Conservation (phyloP, 257 asterid species). For the Knoxia roxburghii region DNA sequence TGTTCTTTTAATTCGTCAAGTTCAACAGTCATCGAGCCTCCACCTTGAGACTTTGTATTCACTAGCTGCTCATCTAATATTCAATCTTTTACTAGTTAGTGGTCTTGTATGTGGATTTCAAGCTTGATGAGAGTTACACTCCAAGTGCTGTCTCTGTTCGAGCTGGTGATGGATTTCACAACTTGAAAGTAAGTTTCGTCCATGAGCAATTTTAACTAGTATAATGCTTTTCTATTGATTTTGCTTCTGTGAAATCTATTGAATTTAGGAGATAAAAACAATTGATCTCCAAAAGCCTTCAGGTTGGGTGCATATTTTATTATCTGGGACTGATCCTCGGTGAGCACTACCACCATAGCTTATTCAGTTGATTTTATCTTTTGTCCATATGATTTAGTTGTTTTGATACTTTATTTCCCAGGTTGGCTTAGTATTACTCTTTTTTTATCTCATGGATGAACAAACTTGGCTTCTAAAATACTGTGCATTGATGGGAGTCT, state of each 20-base stretch:
- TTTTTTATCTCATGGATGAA: background rate
- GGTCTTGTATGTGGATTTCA: constrained; percentile 80
- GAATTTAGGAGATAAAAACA: constrained; percentile 66
- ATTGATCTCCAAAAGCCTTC: constrained; percentile 87
- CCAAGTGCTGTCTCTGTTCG: constrained; percentile 87
- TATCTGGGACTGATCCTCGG: constrained; percentile 96
- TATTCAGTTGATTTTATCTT: constrained; percentile 4
- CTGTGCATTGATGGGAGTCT: background rate
- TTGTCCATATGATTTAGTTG: background rate
- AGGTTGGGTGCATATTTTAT: constrained; percentile 81
- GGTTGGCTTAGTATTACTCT: background rate
- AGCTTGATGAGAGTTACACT: constrained; percentile 96
- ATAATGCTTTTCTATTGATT: constrained; percentile 4
- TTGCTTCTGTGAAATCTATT: constrained; percentile 12
- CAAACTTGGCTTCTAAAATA: background rate
- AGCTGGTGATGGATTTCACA: constrained; percentile 96
- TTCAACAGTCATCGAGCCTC: background rate
- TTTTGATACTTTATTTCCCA: background rate
- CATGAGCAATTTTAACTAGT: background rate
- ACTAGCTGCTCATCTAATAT: background rate
- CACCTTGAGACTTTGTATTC: background rate
- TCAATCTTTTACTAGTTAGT: constrained; percentile 34
- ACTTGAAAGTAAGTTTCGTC: constrained; percentile 58
- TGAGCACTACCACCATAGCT: constrained; percentile 21
- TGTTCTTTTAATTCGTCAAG: constrained; percentile 7